Conservation (phyloP, 192 early-diverging fungal genomes). For the Pilaira anomala region DNA sequence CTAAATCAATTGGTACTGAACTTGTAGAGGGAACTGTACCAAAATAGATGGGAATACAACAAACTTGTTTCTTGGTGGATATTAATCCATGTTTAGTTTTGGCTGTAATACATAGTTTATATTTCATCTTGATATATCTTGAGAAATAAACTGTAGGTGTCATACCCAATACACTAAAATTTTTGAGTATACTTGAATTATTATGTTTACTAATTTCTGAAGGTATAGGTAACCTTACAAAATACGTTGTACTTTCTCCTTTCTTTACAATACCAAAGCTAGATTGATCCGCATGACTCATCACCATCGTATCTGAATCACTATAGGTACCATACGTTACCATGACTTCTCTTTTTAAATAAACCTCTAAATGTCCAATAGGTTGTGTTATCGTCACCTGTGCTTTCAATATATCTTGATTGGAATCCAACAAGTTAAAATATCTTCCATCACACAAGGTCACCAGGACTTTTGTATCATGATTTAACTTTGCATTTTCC, state of each 20-base stretch:
- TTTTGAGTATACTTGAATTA: not conserved
- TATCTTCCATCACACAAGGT: not conserved
- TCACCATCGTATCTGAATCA: not conserved
- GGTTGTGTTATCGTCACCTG: not conserved
- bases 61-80: not conserved
- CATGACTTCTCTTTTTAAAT: not conserved
- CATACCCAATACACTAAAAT: slow-evolving; percentile 12
- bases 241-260: not conserved
- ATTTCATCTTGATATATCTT: slow-evolving; percentile 1
- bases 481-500: not conserved
- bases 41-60: slow-evolving; percentile 3
- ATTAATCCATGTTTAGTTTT: slow-evolving; percentile 11
- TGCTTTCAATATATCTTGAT: not conserved
- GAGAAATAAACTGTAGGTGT: slow-evolving; percentile 9
- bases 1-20: not conserved
- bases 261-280: slow-evolving; percentile 1
- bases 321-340: slow-evolving; percentile 1
- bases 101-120: not conserved
- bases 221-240: slow-evolving; percentile 1
- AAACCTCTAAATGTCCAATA: not conserved
- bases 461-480: not conserved
- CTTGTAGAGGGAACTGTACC: slow-evolving; percentile 1
- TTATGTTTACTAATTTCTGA: not conserved
- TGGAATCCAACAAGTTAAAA: slow-evolving; percentile 5
- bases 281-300: not conserved